Percentiles rank a stretch among this genome's conserved stretches.
These are phyloP conservation scores for Phaeosphaeriaceae sp. DNA, from an alignment of 2,329 filamentous ascomycete species.

Conservation along the genomic window DNA sequence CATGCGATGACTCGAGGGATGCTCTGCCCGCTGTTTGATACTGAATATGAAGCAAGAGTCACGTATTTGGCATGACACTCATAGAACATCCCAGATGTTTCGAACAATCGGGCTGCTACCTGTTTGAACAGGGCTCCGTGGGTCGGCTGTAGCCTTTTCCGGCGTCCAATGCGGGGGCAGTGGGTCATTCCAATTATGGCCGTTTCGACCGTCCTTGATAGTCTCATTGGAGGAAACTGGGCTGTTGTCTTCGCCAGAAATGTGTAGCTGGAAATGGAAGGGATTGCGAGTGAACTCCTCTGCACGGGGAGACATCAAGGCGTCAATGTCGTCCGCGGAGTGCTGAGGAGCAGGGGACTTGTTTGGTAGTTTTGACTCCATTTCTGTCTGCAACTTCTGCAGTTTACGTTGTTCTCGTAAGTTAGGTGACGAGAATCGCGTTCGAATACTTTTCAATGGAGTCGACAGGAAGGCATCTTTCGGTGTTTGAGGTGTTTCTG, in stretches of 20 bases:
- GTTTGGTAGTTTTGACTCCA: conserved; percentile 45
- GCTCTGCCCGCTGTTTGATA: neutral
- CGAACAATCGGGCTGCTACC: conserved; percentile 77
- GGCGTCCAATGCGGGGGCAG: conserved; percentile 51
- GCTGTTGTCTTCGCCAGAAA: conserved; percentile 33
- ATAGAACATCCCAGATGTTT: conserved; percentile 80
- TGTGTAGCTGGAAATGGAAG: conserved; percentile 43
- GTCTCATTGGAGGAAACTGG: conserved; percentile 42
- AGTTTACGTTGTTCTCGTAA: conserved; percentile 46
- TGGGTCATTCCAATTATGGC: conserved; percentile 35
- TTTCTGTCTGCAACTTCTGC: conserved; percentile 49
- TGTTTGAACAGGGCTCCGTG: conserved; percentile 75
- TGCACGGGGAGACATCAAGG: conserved; percentile 72
- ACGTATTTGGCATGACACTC: conserved; percentile 32
- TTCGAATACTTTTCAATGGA: conserved; percentile 37
- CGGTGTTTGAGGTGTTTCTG: conserved; percentile 21
- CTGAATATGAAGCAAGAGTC: neutral
- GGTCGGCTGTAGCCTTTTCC: conserved; percentile 68
- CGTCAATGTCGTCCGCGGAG: conserved; percentile 52
- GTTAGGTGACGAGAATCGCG: conserved; percentile 50
- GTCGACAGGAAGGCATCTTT: conserved; percentile 36
- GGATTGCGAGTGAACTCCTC: conserved; percentile 71
- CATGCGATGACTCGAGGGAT: neutral
- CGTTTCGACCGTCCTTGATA: conserved; percentile 37
- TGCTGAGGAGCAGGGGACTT: conserved; percentile 33